Evolutionary conservation across 306 rosid species (phyloP), one percentile per base, ranked within the genome.

Genomic region (Fagus crenata): DNA sequence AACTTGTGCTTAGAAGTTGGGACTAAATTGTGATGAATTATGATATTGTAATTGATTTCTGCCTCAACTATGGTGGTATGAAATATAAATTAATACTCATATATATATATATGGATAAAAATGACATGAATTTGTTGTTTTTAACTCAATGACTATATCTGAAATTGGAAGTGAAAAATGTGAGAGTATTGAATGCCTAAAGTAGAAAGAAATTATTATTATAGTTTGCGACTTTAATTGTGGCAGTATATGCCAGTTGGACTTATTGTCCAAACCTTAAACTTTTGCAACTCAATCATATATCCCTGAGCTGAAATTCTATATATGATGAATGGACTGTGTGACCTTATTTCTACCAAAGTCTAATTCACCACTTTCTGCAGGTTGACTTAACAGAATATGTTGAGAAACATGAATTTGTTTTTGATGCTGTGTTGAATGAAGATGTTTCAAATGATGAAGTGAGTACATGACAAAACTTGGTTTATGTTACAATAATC

Each of bases 351-450:
- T 55, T 67, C 13, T 43, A 5, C 36, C 36, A n/a, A 2, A 61
- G 58, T 71, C 82, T 75, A 58, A 82, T 78, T 84, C 77, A 49
- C 59, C 80, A 60, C 46, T 71, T 5, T 64, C 60, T 83, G 72
- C 85, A 92, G 97, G 97, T 92, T 67, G 96, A 92, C 89, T 82
- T 92, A 67, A 89, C 97, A 65, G 93, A 84, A 78, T 92, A 92
- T 77, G 86, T 86, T 43, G 96, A 86, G 87, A 87, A 82, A 59
- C 93, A 92, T 75, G 93, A 86, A 81, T 92, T 92, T 86, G 82
- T 84, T 55, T 92, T 84, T 89, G 92, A 92, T 84, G 97, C 96
- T 7, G 89, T 90, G 78, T 81, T 92, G 81, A 75, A 89, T 73
- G 96, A 90, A 83, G 96, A 81, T 83, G 97, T 90, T 73, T 87